Percentiles rank a stretch among this genome's conserved stretches.
Conservation (phyloP, 345 rosid genomes). For the Eucalyptus shirleyi region DNA sequence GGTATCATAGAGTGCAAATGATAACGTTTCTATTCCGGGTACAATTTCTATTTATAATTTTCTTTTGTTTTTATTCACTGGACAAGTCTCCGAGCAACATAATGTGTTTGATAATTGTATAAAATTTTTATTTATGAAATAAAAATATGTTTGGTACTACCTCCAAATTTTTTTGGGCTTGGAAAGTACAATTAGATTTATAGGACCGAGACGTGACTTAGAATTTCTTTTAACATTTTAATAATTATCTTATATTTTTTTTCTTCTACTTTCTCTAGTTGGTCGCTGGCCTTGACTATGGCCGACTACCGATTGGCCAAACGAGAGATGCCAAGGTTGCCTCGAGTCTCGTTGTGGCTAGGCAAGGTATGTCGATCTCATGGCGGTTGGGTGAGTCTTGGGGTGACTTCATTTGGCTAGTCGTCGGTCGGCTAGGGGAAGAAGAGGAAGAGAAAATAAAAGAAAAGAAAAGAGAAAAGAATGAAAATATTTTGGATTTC, state of each 20-base stretch:
- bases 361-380: fast-evolving
- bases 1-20: too few species aligned
- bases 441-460: too few species aligned
- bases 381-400: fast-evolving
- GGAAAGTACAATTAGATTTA: fast-evolving
- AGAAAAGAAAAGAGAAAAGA: too few species aligned
- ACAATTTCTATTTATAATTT: too few species aligned
- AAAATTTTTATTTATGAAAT: too few species aligned
- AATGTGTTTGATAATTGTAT: fast-evolving
- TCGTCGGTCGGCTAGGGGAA: fast-evolving
- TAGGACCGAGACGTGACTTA: too few species aligned
- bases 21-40: fast-evolving
- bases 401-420: too few species aligned
- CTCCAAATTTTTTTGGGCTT: too few species aligned
- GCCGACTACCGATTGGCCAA: fast-evolving
- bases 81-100: fast-evolving
- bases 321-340: fast-evolving
- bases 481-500: too few species aligned
- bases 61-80: fast-evolving
- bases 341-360: fast-evolving
- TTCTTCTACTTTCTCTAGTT: too few species aligned
- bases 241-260: too few species aligned
- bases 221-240: too few species aligned
- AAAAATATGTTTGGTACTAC: fast-evolving
- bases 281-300: fast-evolving